Evolutionary conservation across 371 early-diverging fungal species (phyloP).

Genomic region (Mortierella sp.): DNA sequence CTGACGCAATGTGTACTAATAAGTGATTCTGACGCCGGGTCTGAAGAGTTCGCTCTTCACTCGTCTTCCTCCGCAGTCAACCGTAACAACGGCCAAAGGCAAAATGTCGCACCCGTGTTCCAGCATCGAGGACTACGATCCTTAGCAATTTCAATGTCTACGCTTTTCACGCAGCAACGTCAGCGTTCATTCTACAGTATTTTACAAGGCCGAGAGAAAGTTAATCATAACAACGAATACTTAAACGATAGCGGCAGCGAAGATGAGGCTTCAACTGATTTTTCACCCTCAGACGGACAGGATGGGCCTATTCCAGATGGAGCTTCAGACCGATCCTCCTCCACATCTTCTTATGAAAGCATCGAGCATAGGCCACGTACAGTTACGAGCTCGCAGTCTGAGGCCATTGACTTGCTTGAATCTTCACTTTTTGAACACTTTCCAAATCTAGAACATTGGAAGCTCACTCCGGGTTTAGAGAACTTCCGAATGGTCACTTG

Average conservation of each 20-base stretch:
- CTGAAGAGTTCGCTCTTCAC: neutral
- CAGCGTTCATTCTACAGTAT: neutral
- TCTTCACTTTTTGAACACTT: slow-evolving; percentile 4
- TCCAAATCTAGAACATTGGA: slow-evolving; percentile 10
- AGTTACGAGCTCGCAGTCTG: neutral
- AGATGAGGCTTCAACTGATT: neutral
- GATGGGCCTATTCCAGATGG: neutral
- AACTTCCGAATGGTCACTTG: neutral
- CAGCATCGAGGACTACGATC: slow-evolving; percentile 1
- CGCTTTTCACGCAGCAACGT: slow-evolving; percentile 3
- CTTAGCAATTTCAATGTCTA: slow-evolving; percentile 1
- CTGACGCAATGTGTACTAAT: neutral
- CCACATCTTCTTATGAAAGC: neutral
- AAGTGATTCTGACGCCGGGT: neutral
- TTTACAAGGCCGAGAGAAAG: neutral
- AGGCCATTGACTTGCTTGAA: neutral
- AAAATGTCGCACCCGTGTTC: neutral
- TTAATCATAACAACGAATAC: neutral
- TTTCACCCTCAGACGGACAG: neutral
- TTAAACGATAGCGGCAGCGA: neutral
- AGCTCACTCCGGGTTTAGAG: neutral
- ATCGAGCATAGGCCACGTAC: neutral
- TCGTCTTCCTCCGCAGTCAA: neutral
- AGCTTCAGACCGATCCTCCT: neutral
- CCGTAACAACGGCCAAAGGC: neutral